Evolutionary conservation across 495 filamentous ascomycete species (phyloP).

Genomic region (Cudoniella acicularis): DNA sequence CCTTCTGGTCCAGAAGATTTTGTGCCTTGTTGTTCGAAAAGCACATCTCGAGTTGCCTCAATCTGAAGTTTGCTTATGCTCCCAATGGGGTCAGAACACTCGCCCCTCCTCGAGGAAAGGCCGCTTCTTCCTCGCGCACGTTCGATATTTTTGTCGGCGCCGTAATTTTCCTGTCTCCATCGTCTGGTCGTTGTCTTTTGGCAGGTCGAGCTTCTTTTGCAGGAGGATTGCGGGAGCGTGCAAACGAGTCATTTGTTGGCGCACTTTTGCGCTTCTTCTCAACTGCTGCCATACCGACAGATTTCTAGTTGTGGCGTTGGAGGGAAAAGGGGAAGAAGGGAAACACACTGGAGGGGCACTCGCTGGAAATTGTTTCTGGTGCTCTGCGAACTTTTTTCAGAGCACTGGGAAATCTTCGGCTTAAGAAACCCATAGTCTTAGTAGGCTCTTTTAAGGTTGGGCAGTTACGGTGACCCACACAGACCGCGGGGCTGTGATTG

Average conservation of each 20-base stretch:
- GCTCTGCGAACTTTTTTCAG: no score
- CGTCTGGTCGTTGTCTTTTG: slow-evolving; percentile 23
- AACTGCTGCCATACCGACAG: slow-evolving; percentile 25
- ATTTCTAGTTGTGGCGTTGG: neutral
- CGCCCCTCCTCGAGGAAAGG: slow-evolving; percentile 90
- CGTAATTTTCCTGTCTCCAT: slow-evolving; percentile 9
- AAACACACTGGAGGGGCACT: no score
- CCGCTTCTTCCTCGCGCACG: slow-evolving; percentile 70
- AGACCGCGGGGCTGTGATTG: no score
- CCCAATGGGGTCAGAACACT: slow-evolving; percentile 87
- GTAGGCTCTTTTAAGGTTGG: no score
- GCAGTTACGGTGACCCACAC: no score
- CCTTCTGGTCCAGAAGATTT: slow-evolving; percentile 12
- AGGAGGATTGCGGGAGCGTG: slow-evolving; percentile 19
- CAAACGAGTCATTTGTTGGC: slow-evolving; percentile 26
- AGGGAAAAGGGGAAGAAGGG: neutral
- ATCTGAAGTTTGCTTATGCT: slow-evolving; percentile 95
- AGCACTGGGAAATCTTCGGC: no score
- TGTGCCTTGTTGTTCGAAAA: slow-evolving; percentile 78
- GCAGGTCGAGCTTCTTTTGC: slow-evolving; percentile 15
- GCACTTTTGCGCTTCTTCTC: slow-evolving; percentile 27
- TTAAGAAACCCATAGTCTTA: no score
- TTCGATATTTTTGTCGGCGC: slow-evolving; percentile 20
- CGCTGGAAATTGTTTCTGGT: no score
- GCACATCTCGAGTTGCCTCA: slow-evolving; percentile 85